phyloP scores from a whole-genome alignment of 2,329 filamentous ascomycete genomes.

The Lojkania enalia region DNA sequence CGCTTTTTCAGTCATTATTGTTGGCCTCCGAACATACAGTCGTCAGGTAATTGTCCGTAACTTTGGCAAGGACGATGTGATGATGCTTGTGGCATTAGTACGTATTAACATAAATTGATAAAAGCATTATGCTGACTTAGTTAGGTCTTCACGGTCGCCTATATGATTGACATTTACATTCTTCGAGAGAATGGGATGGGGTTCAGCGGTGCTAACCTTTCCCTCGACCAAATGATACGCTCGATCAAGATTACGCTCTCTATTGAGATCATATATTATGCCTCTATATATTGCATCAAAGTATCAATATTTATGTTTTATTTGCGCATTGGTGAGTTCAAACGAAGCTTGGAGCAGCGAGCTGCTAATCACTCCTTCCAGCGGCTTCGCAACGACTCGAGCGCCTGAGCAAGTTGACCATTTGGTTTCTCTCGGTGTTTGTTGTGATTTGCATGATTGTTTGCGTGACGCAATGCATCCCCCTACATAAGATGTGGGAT shows the following conservation, averaged over 20 bases:
- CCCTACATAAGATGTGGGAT: slow-evolving; percentile 40
- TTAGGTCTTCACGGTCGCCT: slow-evolving; percentile 30
- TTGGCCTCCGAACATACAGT: slow-evolving; percentile 27
- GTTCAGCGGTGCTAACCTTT: slow-evolving; percentile 22
- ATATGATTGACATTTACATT: slow-evolving; percentile 27
- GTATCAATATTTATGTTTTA: slow-evolving; percentile 42
- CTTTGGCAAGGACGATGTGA: slow-evolving; percentile 34
- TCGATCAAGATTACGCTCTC: slow-evolving; percentile 29
- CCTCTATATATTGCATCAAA: slow-evolving; percentile 35
- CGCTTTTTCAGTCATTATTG: slow-evolving; percentile 25
- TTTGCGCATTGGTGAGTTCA: slow-evolving; percentile 36
- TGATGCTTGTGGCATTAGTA: slow-evolving; percentile 34
- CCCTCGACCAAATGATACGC: slow-evolving; percentile 22
- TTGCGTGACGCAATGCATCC: slow-evolving; percentile 35
- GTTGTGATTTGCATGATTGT: slow-evolving; percentile 29
- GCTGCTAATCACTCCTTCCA: too few species aligned
- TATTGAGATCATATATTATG: slow-evolving; percentile 38
- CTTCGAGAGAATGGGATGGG: slow-evolving; percentile 30
- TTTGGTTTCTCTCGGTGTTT: slow-evolving; percentile 31
- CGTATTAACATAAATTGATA: slow-evolving; percentile 1
- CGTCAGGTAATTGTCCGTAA: slow-evolving; percentile 25
- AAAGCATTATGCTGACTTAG: slow-evolving; percentile 3
- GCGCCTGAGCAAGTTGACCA: slow-evolving; percentile 28
- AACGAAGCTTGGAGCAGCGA: too few species aligned
- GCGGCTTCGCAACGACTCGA: slow-evolving; percentile 30